Percentiles rank a stretch among this genome's conserved stretches.
Conservation (phyloP, 306 rosid species). For the Betula pendula region DNA sequence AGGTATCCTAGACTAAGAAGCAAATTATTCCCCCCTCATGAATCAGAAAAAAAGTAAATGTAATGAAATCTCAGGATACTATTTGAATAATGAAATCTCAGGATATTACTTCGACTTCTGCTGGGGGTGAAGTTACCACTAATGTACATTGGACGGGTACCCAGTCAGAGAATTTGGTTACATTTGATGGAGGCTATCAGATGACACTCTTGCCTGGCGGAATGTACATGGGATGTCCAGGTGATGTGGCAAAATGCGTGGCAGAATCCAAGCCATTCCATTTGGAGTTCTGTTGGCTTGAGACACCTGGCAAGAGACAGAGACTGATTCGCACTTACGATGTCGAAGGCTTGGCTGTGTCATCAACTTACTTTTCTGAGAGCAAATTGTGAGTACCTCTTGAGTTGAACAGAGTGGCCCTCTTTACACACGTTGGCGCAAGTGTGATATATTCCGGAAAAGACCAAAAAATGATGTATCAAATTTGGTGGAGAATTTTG, state of each 20-base stretch:
- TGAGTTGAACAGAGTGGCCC: not conserved
- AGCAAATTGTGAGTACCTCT: conserved; percentile 44
- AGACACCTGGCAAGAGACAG: conserved; percentile 73
- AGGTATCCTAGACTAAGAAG: conserved; percentile 52
- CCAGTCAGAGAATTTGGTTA: conserved; percentile 56
- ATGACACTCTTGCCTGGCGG: conserved; percentile 85
- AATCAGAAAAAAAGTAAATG: not conserved
- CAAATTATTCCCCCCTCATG: not conserved
- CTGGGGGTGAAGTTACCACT: conserved; percentile 50
- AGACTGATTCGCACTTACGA: conserved; percentile 87
- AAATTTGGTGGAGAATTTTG: not conserved
- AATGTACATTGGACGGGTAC: conserved; percentile 85
- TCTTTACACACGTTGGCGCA: not conserved
- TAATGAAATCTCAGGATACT: conserved; percentile 45
- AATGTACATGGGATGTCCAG: conserved; percentile 90
- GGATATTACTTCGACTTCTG: conserved; percentile 71
- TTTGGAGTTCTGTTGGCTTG: conserved; percentile 95
- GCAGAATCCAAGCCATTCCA: conserved; percentile 74
- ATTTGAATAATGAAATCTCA: conserved; percentile 26
- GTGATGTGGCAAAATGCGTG: conserved; percentile 75
- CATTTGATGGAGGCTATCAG: conserved; percentile 80
- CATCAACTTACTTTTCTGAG: conserved; percentile 81
- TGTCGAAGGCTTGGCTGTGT: conserved; percentile 91
- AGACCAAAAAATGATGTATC: not conserved
- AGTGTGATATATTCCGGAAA: not conserved